phyloP scores from a whole-genome alignment of 2,329 filamentous ascomycete genomes.

The Pestalotiopsis sp. region DNA sequence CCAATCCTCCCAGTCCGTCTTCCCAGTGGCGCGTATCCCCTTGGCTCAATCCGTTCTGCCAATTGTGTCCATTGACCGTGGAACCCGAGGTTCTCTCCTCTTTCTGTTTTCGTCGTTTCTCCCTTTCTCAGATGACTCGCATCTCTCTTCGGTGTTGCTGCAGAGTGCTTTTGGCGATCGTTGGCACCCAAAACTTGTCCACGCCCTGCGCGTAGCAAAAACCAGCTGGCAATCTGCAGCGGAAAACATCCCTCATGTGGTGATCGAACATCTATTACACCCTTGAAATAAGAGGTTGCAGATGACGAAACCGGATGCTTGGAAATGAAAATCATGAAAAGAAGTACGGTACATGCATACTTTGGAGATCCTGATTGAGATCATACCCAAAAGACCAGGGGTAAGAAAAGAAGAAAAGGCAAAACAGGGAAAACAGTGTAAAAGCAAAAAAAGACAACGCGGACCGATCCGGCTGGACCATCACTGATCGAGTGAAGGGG shows the following conservation, averaged over 20 bases:
- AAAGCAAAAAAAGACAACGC: conserved; percentile 1
- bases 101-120: not conserved
- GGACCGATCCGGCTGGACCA: conserved; percentile 2
- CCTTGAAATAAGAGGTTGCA: not conserved
- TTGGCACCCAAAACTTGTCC: not conserved
- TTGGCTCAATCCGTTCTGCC: not conserved
- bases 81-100: not conserved
- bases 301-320: not conserved
- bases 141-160: not conserved
- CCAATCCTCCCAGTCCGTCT: not conserved
- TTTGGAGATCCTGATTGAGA: not conserved
- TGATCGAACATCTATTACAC: not conserved
- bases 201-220: not conserved
- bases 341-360: not conserved
- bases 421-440: not conserved
- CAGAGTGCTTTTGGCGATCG: not conserved
- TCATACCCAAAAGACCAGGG: not conserved
- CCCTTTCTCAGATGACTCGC: not conserved
- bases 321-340: not conserved
- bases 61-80: not conserved
- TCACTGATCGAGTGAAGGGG: not conserved
- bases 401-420: not conserved
- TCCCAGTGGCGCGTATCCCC: not conserved
- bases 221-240: not conserved
- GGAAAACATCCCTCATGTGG: not conserved